Base-by-base conservation (phyloP, 768 basidiomycete species). In the Russula ochroleuca region DNA sequence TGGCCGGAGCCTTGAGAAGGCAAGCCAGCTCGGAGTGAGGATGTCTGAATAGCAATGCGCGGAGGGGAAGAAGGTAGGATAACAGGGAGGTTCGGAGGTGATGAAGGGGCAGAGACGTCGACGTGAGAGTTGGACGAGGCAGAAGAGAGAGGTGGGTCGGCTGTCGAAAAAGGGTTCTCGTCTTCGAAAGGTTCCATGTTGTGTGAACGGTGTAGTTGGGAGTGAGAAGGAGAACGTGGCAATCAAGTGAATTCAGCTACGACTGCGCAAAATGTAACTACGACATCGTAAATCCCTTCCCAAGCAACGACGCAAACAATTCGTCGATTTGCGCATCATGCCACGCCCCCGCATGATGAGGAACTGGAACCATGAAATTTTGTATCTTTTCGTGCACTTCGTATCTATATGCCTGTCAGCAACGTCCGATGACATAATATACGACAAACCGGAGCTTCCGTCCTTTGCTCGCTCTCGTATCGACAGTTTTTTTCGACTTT, bases 251-350 rank as follows among this genome's bases (percentile, higher is more conserved):
- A 47, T 47, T 47, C 3, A 21, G 45, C 45, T 47, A 47, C 10
- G 19, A 10, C 19, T 43, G 43, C n/a, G 0, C 3, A 6, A 63
- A 53, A 57, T 57, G 28, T 38, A 23, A 2, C 41, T 67, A 67
- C 11, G 14, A 33, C 50, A 33, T 33, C 14, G 56, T 59, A 52
- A 67, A 68, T 21, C 87, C 87, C 72, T 81, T 86, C 1, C 95
- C 94, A 35, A 98, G 79, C 49, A 99, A 74, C 33, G 90, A 92
- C 28, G 85, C 81, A 75, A 99, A 98, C 59, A 98, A 75, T 73
- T 98, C 96, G 71, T 99, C 95, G 59, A 94, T 83, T 76, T 98
- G 97, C 71, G 94, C 93, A 64, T 98, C 94, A 67, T 96, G 93
- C 97, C 97, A 99, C 60, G 77, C 81, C 33, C 85, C 85, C 38